A percentile compares a stretch with the other conserved stretches of the same genome.
These are phyloP conservation scores for Cephalotrichum gorgonifer DNA, from an alignment of 2,329 filamentous ascomycete genomes.

Conservation along the genomic window DNA sequence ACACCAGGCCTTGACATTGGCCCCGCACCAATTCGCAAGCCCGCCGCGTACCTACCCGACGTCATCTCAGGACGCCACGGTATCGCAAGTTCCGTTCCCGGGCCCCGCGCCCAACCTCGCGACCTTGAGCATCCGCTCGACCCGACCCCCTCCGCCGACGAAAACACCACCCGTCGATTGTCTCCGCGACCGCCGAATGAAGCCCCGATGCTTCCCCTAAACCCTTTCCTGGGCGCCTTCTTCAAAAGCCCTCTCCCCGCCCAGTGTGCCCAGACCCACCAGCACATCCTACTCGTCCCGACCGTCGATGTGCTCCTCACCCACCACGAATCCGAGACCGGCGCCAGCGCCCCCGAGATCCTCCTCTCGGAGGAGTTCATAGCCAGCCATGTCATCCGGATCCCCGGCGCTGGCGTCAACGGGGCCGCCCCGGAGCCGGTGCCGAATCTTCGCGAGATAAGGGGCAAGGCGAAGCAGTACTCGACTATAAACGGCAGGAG, in stretches of 20 bases:
- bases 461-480: constrained; percentile 90
- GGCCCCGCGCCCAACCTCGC: neutral
- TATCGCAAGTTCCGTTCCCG: neutral
- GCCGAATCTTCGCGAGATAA: constrained; percentile 69
- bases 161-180: neutral
- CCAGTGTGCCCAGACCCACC: constrained; percentile 85
- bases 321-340: constrained; percentile 78
- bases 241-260: constrained; percentile 88
- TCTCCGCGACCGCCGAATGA: neutral
- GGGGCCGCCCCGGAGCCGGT: constrained; percentile 19
- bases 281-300: constrained; percentile 89
- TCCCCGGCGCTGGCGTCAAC: constrained; percentile 46
- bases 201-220: constrained; percentile 78
- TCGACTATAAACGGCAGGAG: constrained; percentile 86
- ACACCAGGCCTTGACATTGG: neutral
- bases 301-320: constrained; percentile 85
- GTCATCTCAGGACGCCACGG: neutral
- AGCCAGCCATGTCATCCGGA: constrained; percentile 88
- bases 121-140: neutral
- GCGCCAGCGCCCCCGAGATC: constrained; percentile 66
- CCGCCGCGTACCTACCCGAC: neutral
- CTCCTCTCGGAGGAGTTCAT: constrained; percentile 89
- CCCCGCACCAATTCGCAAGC: neutral
- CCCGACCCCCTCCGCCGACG: neutral
- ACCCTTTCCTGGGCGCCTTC: constrained; percentile 97